These are phyloP conservation scores for Talinum fruticosum DNA, from an alignment of 148 eudicot species.

Conservation along the genomic window DNA sequence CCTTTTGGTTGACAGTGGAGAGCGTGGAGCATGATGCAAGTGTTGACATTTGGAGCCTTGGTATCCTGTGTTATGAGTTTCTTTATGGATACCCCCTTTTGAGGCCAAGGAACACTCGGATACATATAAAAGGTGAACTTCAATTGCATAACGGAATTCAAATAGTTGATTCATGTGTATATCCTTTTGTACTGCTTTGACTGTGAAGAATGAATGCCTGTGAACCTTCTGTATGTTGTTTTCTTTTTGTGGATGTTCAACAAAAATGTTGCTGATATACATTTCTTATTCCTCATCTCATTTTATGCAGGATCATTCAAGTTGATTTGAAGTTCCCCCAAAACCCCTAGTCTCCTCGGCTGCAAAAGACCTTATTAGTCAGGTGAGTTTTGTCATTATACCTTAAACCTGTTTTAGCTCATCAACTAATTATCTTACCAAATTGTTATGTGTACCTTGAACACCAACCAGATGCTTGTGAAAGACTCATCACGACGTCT, in stretches of 20 bases:
- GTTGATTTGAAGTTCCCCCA: slow-evolving; percentile 79
- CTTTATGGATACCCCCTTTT: slow-evolving; percentile 93
- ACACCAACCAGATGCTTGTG: slow-evolving; percentile 83
- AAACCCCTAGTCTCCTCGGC: slow-evolving; percentile 75
- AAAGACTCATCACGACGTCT: slow-evolving; percentile 76
- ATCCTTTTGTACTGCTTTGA: too few species aligned
- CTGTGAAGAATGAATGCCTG: too few species aligned
- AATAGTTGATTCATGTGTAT: too few species aligned
- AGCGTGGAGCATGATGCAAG: slow-evolving; percentile 92
- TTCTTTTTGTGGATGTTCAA: too few species aligned
- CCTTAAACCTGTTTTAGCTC: not conserved
- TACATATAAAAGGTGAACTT: slow-evolving; percentile 75
- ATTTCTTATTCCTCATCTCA: not conserved
- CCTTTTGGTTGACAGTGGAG: slow-evolving; percentile 52
- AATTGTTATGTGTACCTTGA: not conserved
- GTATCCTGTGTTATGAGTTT: slow-evolving; percentile 84
- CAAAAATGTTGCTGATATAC: not conserved
- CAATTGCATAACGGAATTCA: not conserved
- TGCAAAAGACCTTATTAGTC: slow-evolving; percentile 75
- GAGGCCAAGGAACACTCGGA: slow-evolving; percentile 98
- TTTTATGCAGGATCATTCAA: slow-evolving; percentile 66
- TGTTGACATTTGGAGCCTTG: slow-evolving; percentile 97
- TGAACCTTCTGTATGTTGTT: too few species aligned
- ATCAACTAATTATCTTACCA: not conserved
- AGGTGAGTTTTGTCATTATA: slow-evolving; percentile 32